Percentiles rank a stretch among this genome's conserved stretches.
phyloP scores from a whole-genome alignment of 768 basidiomycete genomes.

The Cystobasidium ongulense region DNA sequence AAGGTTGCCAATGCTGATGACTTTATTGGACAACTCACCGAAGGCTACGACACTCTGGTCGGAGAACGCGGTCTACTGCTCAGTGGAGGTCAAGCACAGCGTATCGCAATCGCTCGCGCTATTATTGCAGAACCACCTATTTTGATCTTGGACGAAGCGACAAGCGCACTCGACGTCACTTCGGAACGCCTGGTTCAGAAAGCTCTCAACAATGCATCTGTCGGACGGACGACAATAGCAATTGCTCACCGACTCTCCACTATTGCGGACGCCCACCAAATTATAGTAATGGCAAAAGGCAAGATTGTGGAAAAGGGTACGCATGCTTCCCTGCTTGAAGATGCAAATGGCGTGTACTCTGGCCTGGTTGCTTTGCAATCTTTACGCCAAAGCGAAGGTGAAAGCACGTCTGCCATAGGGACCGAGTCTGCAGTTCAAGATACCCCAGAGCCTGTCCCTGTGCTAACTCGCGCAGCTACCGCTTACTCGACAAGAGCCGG shows the following conservation, averaged over 20 bases:
- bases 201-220: conserved; percentile 49
- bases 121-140: conserved; percentile 46
- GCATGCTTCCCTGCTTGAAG: conserved; percentile 49
- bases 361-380: conserved; percentile 69
- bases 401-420: not conserved
- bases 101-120: conserved; percentile 51
- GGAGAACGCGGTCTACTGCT: conserved; percentile 51
- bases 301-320: conserved; percentile 41
- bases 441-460: conserved; percentile 20
- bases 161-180: conserved; percentile 48
- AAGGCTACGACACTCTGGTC: conserved; percentile 49
- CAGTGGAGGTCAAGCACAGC: conserved; percentile 49
- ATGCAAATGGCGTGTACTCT: conserved; percentile 61
- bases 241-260: conserved; percentile 46
- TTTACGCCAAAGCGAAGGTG: conserved; percentile 45
- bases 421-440: not conserved
- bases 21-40: conserved; percentile 49
- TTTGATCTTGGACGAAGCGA: conserved; percentile 48
- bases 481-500: not conserved
- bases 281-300: conserved; percentile 50
- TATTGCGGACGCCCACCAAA: conserved; percentile 47
- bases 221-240: conserved; percentile 49
- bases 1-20: conserved; percentile 50
- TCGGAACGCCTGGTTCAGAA: conserved; percentile 49
- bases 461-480: not conserved